Base-by-base conservation (phyloP, 2,329 filamentous ascomycete species). In the Aureobasidium sp. region DNA sequence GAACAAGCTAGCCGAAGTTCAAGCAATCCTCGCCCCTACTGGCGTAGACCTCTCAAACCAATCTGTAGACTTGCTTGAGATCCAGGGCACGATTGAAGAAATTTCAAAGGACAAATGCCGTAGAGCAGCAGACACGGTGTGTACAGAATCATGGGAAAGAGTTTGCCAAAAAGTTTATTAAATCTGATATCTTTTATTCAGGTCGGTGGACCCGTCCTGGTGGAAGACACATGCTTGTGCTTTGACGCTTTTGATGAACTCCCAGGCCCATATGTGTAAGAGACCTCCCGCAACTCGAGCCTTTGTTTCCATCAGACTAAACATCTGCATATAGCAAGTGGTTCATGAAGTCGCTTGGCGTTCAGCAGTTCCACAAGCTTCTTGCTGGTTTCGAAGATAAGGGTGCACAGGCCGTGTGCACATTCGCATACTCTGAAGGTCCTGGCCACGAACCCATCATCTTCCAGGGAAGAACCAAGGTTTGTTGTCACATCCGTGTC, bases 211-310 rank as follows among this genome's bases (percentile, higher is more conserved):
- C 92, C 95, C 3, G 94, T 97, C 9, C 81, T 99, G 42, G 93
- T 96, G 12, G 94, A 99, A 77, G 94, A 99, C 75, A 99, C 94
- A 17, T 91, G 91, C 68, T 81, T 99, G 53, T 95, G 91, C 79
- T 99, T 97, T 73, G 87, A 89, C 71, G 92, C 93, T 22, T 83
- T 97, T 64, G 86, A 89, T 63, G 92, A 91, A n/a, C 82, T 99
- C 34, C 94, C 94, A 1, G 94, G 94, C 1, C 91, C 93, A 44
- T 99, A 99, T 74, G 96, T 99, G 93, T 96, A 81, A 68, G 84
- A 77, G 84, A 77, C 44, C 9, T 42, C 25, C 22, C 25, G 20
- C 45, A 27, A 29, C 44, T 37, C 29, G 22, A 29, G 25, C 25
- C 17, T 59, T 41, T 17, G 22, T 22, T 17, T 48, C 37, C 25